Base-by-base conservation (phyloP, 106 monocot species). In the Cymbidium sinense region DNA sequence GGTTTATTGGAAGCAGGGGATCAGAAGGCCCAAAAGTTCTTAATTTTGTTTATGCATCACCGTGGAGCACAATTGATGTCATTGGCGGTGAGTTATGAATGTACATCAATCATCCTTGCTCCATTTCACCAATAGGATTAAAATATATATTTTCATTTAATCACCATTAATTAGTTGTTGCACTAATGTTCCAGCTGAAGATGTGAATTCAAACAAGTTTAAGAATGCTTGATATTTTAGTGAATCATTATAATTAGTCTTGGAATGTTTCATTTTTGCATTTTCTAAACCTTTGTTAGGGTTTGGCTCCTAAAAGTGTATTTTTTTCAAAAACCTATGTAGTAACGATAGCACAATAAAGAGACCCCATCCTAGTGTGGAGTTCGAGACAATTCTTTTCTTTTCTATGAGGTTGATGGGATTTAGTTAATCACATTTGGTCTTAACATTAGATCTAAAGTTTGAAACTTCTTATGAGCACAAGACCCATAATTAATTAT, bases 51-150 rank as follows among this genome's bases (percentile, higher is more conserved):
- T 90, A 94, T 15, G 85, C 88, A 25, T 99, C 98, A 21, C 98
- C 98, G 36, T 99, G 98, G 98, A 94, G 76, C 71, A 99, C 98
- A 31, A 81, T 94, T 77, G 98, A 99, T 82, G 75, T 88, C 23
- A 82, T 99, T 84, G 89, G 81, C 92, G 98, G 98, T 99, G 37
- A 85, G 70, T 55, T 67, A 67, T 31, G 67, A 21, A 67, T 67
- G 17, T 67, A 10, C 17, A 4, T n/a, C 58, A 58, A n/a, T 67
- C 30, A 31, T 65, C 33, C 33, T 67, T 34, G 30, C n/a, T 31
- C 33, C 29, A 31, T 67, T 21, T 67, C 15, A 33, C 12, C n/a
- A 31, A 29, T 67, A 67, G 0, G 67, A 15, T 67, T 33, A 21
- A 67, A 33, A 33, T 33, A 23, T 33, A 39, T 67, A 31, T 10